Evolutionary conservation across 129 eudicot species (phyloP).

Genomic region (Logfia minima): DNA sequence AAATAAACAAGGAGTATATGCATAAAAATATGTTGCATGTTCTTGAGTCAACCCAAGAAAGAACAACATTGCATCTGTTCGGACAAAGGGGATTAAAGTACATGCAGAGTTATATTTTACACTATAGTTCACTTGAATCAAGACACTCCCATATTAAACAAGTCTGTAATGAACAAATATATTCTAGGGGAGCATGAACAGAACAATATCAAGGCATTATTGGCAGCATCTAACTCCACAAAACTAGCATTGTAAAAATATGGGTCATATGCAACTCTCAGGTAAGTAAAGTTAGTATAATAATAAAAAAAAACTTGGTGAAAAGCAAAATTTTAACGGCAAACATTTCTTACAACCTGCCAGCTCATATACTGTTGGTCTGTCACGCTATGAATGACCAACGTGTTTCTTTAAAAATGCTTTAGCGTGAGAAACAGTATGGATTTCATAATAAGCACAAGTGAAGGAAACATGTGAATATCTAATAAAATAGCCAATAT

Average conservation of each 20-base stretch:
- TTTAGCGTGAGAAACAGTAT: too few relatives aligned
- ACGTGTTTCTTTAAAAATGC: too few relatives aligned
- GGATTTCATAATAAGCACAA: too few relatives aligned
- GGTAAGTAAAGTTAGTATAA: not conserved
- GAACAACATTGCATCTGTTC: conserved; percentile 2
- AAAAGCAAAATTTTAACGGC: too few relatives aligned
- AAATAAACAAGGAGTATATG: not conserved
- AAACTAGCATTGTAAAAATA: not conserved
- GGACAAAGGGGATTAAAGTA: not conserved
- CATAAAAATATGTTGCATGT: conserved; percentile 4
- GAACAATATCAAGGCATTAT: not conserved
- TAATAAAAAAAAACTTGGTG: not conserved
- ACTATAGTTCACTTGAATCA: not conserved
- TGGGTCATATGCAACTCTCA: too few relatives aligned
- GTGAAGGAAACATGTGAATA: too few relatives aligned
- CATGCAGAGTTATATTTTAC: not conserved
- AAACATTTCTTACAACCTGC: too few relatives aligned
- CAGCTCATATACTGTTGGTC: too few relatives aligned
- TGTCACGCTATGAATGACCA: too few relatives aligned
- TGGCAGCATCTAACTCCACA: conserved; percentile 9
- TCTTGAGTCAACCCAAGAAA: conserved; percentile 12
- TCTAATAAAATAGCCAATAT: not conserved
- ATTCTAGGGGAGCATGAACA: not conserved
- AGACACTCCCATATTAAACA: not conserved
- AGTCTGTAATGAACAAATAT: not conserved